Percentiles rank a stretch among this genome's conserved stretches.
Conservation (phyloP, 2,329 filamentous ascomycete species). For the Penicillium sumatraense region DNA sequence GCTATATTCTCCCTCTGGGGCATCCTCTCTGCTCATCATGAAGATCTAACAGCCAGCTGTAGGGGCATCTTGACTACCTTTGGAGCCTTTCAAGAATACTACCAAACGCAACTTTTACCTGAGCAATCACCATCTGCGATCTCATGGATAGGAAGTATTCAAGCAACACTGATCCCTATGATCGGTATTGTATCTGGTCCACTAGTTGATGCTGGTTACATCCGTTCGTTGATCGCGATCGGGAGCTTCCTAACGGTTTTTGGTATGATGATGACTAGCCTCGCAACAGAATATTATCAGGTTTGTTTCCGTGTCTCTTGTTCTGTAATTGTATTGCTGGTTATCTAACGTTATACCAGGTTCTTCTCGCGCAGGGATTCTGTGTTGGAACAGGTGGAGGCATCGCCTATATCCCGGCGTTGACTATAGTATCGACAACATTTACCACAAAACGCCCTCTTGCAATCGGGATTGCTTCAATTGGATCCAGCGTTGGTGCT, state of each 20-base stretch:
- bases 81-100: slow-evolving; percentile 56
- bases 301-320: slow-evolving; percentile 12
- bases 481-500: slow-evolving; percentile 63
- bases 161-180: slow-evolving; percentile 53
- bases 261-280: slow-evolving; percentile 37
- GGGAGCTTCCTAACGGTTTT: slow-evolving; percentile 47
- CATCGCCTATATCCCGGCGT: slow-evolving; percentile 36
- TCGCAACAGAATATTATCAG: slow-evolving; percentile 35
- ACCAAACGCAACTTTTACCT: slow-evolving; percentile 44
- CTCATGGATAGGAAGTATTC: slow-evolving; percentile 55
- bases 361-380: slow-evolving; percentile 52
- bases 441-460: slow-evolving; percentile 55
- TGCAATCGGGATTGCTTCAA: slow-evolving; percentile 61
- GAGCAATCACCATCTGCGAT: slow-evolving; percentile 46
- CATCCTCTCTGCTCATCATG: too few relatives aligned
- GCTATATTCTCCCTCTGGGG: background rate
- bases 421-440: slow-evolving; percentile 35
- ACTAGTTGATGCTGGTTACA: slow-evolving; percentile 53
- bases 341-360: slow-evolving; percentile 27
- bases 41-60: background rate
- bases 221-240: slow-evolving; percentile 43
- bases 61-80: slow-evolving; percentile 52
- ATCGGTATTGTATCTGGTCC: slow-evolving; percentile 55
- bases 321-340: background rate
- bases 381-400: slow-evolving; percentile 38